Base-by-base conservation (phyloP, 805 yeast genomes). In the Hermanozyma aechmeae region DNA sequence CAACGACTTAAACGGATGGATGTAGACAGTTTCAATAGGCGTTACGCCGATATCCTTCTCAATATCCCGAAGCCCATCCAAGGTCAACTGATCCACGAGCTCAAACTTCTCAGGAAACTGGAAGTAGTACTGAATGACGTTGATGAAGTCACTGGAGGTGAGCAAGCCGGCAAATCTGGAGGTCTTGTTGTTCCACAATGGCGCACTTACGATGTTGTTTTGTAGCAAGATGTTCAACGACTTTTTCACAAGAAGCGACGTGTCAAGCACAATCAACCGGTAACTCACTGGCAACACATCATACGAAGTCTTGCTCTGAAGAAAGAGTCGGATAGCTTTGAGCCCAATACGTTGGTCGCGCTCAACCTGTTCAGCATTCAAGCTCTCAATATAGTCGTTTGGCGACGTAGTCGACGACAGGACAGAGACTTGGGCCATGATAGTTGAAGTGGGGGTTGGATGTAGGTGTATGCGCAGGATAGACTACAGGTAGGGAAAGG, bases 231-330 rank as follows among this genome's bases (percentile, higher is more conserved):
- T 87, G 40, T 85, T 86, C 47, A 92, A 65, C 4, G 96, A 82
- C 51, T 89, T 85, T 56, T 89, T 87, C 22, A 92, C 94, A 32
- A 85, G 61, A 27, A 92, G 62, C 5, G 95, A 75, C 2, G 97
- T 87, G 52, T 92, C 99, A 45, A 92, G 73, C 26, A 92, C 97
- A 32, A 92, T 81, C 46, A 92, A 68, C 43, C 96, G 68, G 53
- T 89, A 92, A 13, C 94, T 79, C 20, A 92, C 97, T 2, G 99
- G 98, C 24, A 92, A 66, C 14, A 92, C 98, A 48, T 92, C 99
- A 53, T 92, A 92, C 1, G 96, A 85, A 0, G 95, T 87, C 51
- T 89, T 89, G 27, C 92, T 77, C 47, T 84, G 80, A 24, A 92
- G 61, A 46, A 92, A 92, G 18, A 74, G 61, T 27, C 96, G 65